phyloP scores from a whole-genome alignment of 257 asterid genomes.

The Solanum chiquidenum region DNA sequence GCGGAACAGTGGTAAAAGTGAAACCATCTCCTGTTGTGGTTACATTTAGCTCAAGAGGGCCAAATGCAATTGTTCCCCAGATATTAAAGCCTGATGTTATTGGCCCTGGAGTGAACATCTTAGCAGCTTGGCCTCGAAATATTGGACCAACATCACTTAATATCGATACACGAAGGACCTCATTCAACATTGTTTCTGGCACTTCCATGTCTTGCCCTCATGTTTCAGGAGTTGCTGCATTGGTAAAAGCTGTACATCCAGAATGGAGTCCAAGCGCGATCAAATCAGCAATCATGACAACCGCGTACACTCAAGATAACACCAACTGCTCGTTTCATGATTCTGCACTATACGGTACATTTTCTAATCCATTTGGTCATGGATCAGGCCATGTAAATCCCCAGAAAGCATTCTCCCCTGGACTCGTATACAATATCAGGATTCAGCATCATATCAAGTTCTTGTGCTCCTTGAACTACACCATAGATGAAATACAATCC shows the following conservation, averaged over 20 bases:
- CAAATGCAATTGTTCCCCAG: neutral
- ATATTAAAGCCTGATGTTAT: neutral
- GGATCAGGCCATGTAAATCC: constrained; percentile 49
- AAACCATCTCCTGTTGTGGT: constrained; percentile 1
- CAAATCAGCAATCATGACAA: constrained; percentile 44
- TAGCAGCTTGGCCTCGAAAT: neutral
- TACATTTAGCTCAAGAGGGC: neutral
- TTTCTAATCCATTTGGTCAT: constrained; percentile 21
- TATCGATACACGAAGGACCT: neutral
- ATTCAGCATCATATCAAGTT: constrained; percentile 24
- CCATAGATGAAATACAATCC: constrained; percentile 26
- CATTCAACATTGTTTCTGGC: constrained; percentile 9
- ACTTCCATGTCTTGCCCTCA: constrained; percentile 50
- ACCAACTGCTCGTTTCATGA: constrained; percentile 26
- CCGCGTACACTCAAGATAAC: constrained; percentile 29
- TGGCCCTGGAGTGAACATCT: neutral
- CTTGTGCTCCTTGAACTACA: constrained; percentile 36
- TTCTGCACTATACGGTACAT: constrained; percentile 12
- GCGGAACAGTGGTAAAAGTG: neutral
- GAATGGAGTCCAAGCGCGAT: constrained; percentile 38
- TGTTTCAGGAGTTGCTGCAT: constrained; percentile 37
- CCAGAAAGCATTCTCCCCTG: constrained; percentile 28
- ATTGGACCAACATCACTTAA: neutral
- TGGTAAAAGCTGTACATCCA: constrained; percentile 33
- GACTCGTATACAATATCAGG: constrained; percentile 21